Evolutionary conservation across 140 eudicot genomes (phyloP).

Genomic region (Erigeron philadelphicus): DNA sequence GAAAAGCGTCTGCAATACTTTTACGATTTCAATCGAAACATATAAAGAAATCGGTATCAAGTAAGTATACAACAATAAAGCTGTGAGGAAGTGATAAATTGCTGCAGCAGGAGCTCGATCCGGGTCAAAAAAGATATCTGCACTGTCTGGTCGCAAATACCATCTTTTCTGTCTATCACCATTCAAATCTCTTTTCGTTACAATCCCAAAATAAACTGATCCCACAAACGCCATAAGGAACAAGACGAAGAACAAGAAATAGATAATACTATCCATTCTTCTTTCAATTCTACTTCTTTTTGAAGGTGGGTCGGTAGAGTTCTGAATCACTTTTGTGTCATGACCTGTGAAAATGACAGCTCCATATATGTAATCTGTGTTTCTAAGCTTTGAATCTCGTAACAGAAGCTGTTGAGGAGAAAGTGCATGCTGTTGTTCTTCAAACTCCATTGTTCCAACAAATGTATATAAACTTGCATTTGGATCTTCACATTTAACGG

Average conservation of each 20-base stretch:
- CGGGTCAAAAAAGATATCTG: slow-evolving; percentile 62
- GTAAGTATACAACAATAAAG: slow-evolving; percentile 61
- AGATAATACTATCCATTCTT: slow-evolving; percentile 80
- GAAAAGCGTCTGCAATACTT: slow-evolving; percentile 74
- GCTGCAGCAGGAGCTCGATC: slow-evolving; percentile 69
- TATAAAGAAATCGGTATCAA: slow-evolving; percentile 88
- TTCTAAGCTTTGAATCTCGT: slow-evolving; percentile 77
- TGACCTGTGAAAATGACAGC: slow-evolving; percentile 86
- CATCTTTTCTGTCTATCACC: slow-evolving; percentile 55
- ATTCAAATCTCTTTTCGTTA: slow-evolving; percentile 51
- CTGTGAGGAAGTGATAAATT: slow-evolving; percentile 63
- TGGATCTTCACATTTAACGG: slow-evolving; percentile 83
- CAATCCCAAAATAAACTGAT: slow-evolving; percentile 64
- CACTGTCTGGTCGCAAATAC: slow-evolving; percentile 63
- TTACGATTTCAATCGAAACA: slow-evolving; percentile 82
- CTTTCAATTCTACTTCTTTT: slow-evolving; percentile 81
- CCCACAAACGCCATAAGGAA: slow-evolving; percentile 62
- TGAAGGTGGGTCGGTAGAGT: slow-evolving; percentile 79
- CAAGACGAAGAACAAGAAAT: slow-evolving; percentile 57
- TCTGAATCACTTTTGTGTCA: slow-evolving; percentile 88
- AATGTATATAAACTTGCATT: slow-evolving; percentile 82
- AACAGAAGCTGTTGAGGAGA: slow-evolving; percentile 82
- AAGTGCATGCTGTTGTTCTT: slow-evolving; percentile 58
- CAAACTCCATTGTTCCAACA: slow-evolving; percentile 78
- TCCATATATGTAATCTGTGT: slow-evolving; percentile 77